Base-by-base conservation (phyloP, 306 rosid genomes). In the Vigna hirtella region DNA sequence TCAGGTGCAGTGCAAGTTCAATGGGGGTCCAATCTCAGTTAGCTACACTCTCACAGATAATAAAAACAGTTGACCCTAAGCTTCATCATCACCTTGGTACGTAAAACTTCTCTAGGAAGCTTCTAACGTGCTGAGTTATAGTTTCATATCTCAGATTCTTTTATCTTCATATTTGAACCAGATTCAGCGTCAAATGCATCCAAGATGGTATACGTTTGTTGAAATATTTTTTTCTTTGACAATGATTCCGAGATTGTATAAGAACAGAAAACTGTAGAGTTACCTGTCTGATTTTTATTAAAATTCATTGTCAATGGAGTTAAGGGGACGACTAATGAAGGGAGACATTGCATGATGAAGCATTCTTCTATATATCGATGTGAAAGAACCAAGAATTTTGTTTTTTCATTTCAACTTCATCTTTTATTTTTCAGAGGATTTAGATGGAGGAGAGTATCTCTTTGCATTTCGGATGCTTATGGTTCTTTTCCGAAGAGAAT, bases 401-500 rank as follows among this genome's bases (percentile, higher is more conserved):
- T 34, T 50, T 48, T 51, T 49, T 24, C 81, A 67, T 51, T 49
- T 24, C 82, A 67, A 38, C 40, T 49, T 70, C n/a, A 81, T 42
- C 50, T 75, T 80, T 58, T 76, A 40, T 66, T 80, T 92, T n/a
- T 72, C 93, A 94, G 98, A 94, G 90, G 93, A 90, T 70, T 87
- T 94, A 67, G 97, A 94, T 79, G 98, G 95, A 17, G 98, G 98
- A 77, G 93, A 94, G 74, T 94, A 94, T 83, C 89, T 94, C 75
- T 94, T 94, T 84, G 97, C 98, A 48, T 89, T 94, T 83, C 97
- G 98, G 76, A 94, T 92, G 98, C 83, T 94, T 83, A 92, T 92
- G 98, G 98, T 92, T 65, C 97, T 94, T 87, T 94, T 94, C 84
- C 91, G 98, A 42, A 80, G 98, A 92, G 98, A 94, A 84, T 92